phyloP scores from a whole-genome alignment of 2,329 filamentous ascomycete genomes.

The Calonectria hongkongensis region DNA sequence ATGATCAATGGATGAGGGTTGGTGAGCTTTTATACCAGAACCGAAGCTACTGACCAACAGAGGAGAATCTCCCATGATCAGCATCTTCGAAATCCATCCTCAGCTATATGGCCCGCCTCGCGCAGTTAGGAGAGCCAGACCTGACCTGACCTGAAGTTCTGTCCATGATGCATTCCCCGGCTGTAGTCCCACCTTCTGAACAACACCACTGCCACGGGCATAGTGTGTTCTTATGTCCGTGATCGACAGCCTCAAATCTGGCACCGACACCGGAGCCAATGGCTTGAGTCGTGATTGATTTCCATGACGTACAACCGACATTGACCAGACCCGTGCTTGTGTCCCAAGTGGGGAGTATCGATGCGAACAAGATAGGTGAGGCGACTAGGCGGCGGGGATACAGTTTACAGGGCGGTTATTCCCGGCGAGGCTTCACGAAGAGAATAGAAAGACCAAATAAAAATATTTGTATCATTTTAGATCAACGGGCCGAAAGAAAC shows the following conservation, averaged over 20 bases:
- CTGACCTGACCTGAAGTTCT: background rate
- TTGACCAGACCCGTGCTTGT: slow-evolving; percentile 1
- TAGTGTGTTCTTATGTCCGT: background rate
- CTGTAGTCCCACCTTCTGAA: background rate
- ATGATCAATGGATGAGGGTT: background rate
- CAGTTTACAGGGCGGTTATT: background rate
- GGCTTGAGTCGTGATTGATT: slow-evolving; percentile 1
- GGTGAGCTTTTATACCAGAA: background rate
- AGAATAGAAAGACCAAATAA: background rate
- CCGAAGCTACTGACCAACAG: slow-evolving; percentile 2
- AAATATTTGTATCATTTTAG: background rate
- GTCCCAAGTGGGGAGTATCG: background rate
- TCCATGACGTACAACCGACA: slow-evolving; percentile 14
- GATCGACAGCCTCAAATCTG: slow-evolving; percentile 6
- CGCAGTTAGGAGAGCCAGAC: background rate
- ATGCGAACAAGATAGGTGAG: background rate
- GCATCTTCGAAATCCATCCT: background rate
- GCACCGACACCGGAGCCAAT: slow-evolving; percentile 15
- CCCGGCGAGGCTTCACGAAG: background rate
- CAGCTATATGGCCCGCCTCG: background rate
- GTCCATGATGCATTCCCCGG: background rate
- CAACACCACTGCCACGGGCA: background rate
- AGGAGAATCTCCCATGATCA: background rate
- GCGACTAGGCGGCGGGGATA: slow-evolving; percentile 4
- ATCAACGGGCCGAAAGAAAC: slow-evolving; percentile 15